Evolutionary conservation across 306 rosid genomes (phyloP), one percentile per base, ranked within the genome.

Genomic region (Calophaca sinica): DNA sequence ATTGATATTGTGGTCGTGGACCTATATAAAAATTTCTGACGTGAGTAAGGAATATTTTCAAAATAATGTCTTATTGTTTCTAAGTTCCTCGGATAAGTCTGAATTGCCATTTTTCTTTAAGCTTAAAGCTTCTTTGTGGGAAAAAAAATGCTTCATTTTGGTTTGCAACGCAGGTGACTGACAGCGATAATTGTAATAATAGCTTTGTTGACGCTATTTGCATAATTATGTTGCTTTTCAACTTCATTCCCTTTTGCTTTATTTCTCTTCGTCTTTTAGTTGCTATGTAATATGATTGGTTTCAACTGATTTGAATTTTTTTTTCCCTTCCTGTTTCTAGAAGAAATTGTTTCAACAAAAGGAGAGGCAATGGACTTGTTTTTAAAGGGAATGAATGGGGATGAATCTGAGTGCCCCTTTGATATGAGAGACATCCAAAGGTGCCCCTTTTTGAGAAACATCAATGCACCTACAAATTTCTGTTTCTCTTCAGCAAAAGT

Each of bases 371-470:
- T 91, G 96, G 94, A 88, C 5, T 79, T 85, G 49, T 77, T 86
- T 11, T 70, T 84, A 0, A 88, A 83, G 74, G 94, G 90, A 79
- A 68, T 82, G 67, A 82, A 77, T 33, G 86, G 79, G 35, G 82
- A 85, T 64, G 82, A 31, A 74, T 71, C 83, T 15, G 91, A 83
- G 62, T 86, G 89, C 80, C 78, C 90, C 53, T 87, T 87, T 81
- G 88, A 84, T 73, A 60, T 65, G 55, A 82, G 81, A 42, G 92
- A 87, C 84, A 79, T 90, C 26, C 89, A 83, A 54, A 86, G 75
- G 84, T 92, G 94, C 76, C 98, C 98, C 12, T 92, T 92, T 81
- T 82, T 92, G 65, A 84, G 86, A 74, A 88, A 87, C 80, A 82
- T 88, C 78, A 81, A 84, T 29, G 86, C 84, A 76, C 86, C 92